A percentile compares a stretch with the other conserved stretches of the same genome.
Evolutionary conservation across 23 red algal species (phyloP).

Genomic region (Pyropia haitanensis): DNA sequence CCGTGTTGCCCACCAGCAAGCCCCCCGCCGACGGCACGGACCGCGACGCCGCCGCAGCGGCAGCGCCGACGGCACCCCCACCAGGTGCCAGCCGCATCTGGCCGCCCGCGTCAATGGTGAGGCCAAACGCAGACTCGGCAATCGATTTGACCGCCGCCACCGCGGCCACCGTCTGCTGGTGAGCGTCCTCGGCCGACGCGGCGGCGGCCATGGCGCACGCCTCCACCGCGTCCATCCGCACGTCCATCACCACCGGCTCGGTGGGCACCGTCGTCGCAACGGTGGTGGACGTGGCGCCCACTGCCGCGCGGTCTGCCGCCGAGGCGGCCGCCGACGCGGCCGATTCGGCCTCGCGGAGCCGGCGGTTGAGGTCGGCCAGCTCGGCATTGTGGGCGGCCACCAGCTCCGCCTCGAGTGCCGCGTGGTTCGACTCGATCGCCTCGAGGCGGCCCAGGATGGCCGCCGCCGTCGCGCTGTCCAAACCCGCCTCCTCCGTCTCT

Average conservation of each 20-base stretch:
- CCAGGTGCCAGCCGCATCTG: not conserved
- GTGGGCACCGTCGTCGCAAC: too few relatives aligned
- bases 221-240: not conserved
- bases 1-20: not conserved
- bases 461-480: slow-evolving; percentile 54
- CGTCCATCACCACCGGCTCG: slow-evolving; percentile 2
- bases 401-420: slow-evolving; percentile 25
- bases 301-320: not conserved
- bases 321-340: not conserved
- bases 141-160: not conserved
- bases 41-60: not conserved
- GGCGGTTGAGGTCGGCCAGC: slow-evolving; percentile 16
- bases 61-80: not conserved
- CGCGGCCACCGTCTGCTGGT: not conserved
- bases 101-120: not conserved
- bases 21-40: not conserved
- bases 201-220: not conserved
- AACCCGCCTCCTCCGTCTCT: slow-evolving; percentile 17
- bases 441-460: slow-evolving; percentile 45
- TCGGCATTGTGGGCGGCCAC: slow-evolving; percentile 16
- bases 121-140: not conserved
- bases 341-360: slow-evolving; percentile 14
- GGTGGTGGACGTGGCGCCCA: not conserved
- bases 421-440: slow-evolving; percentile 47
- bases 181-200: not conserved